These are phyloP conservation scores for Metschnikowia koreensis DNA, from an alignment of 805 yeast species.

Conservation along the genomic window DNA sequence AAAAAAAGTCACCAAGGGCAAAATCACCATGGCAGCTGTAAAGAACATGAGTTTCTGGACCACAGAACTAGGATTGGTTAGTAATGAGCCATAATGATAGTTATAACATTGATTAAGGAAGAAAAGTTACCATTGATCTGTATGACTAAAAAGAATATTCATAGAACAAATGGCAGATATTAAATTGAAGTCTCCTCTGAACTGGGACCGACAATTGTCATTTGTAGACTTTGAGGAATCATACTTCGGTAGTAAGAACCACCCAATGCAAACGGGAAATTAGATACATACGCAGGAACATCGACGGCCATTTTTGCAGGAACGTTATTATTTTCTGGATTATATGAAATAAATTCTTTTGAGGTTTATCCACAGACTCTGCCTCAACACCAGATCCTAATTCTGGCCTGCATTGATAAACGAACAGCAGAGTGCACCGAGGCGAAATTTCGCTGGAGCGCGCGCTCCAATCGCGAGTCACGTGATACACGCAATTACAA, in stretches of 20 bases:
- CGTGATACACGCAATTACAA: conserved; percentile 6
- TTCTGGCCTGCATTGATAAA: conserved; percentile 7
- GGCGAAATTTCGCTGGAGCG: background rate
- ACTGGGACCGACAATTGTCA: no score
- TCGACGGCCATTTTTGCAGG: conserved; percentile 16
- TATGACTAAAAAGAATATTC: no score
- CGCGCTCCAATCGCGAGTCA: conserved; percentile 7
- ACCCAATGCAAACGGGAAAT: no score
- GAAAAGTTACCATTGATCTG: background rate
- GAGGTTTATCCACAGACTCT: no score
- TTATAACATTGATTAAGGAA: no score
- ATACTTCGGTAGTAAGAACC: no score
- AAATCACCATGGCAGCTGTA: conserved; percentile 72
- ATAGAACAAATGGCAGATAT: no score
- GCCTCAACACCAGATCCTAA: no score
- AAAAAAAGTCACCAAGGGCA: conserved; percentile 67
- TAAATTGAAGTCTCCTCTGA: no score
- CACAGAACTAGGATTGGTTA: conserved; percentile 47
- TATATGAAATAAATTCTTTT: no score
- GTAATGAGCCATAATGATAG: background rate
- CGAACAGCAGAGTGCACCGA: background rate
- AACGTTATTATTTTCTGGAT: background rate
- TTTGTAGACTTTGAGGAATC: no score
- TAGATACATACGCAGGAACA: conserved; percentile 20
- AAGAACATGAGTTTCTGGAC: conserved; percentile 66